phyloP scores from a whole-genome alignment of 192 early-diverging fungal genomes.

The Chytriomyces sp. region DNA sequence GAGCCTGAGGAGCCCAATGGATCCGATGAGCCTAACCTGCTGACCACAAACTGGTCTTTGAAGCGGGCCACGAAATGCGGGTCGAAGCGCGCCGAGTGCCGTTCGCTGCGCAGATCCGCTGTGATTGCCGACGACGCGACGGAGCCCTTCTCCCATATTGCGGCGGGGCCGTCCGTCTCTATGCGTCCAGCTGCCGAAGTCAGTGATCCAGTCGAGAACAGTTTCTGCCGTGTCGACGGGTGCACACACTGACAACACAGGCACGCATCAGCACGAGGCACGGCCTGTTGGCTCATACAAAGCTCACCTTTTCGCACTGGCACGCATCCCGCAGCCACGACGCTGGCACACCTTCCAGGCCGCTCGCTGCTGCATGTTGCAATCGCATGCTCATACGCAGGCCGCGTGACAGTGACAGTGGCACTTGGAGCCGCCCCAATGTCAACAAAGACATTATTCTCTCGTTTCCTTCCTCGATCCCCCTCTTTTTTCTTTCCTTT shows the following conservation, averaged over 20 bases:
- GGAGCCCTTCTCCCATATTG: neutral
- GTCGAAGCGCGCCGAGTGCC: neutral
- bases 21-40: neutral
- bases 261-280: too few relatives aligned
- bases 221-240: slow-evolving; percentile 56
- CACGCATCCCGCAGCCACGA: slow-evolving; percentile 62
- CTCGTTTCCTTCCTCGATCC: too few relatives aligned
- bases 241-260: slow-evolving; percentile 52
- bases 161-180: slow-evolving; percentile 3
- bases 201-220: slow-evolving; percentile 52
- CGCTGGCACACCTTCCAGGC: slow-evolving; percentile 3
- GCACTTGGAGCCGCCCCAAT: too few relatives aligned
- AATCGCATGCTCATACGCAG: too few relatives aligned
- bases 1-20: neutral
- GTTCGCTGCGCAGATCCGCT: neutral
- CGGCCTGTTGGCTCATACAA: neutral
- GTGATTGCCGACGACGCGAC: neutral
- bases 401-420: too few relatives aligned
- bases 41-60: neutral
- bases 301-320: slow-evolving; percentile 36
- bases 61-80: neutral
- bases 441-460: too few relatives aligned
- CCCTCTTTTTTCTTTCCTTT: too few relatives aligned
- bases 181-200: neutral
- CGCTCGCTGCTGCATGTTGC: too few relatives aligned